Conservation (phyloP, 169 alveolate species). For the Plasmodium chabaudi region DNA sequence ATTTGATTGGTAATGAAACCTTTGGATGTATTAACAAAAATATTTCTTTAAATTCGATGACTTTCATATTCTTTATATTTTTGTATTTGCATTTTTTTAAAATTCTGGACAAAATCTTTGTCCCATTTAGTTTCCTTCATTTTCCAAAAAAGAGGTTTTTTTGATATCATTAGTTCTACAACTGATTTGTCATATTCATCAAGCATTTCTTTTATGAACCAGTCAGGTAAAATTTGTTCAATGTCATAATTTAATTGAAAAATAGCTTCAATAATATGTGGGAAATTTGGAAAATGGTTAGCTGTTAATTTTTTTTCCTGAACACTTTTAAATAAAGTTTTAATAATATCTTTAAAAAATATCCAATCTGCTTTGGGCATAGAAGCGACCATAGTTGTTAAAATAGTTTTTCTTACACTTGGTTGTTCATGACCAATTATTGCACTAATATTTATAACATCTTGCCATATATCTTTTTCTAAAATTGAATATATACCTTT, state of each 20-base stretch:
- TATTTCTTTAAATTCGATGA: neutral
- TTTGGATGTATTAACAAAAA: too few relatives aligned
- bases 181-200: slow-evolving; percentile 73
- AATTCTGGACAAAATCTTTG: slow-evolving; percentile 35
- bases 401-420: slow-evolving; percentile 75
- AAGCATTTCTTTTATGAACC: slow-evolving; percentile 82
- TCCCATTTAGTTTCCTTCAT: slow-evolving; percentile 77
- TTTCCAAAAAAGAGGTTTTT: slow-evolving; percentile 74
- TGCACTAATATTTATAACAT: slow-evolving; percentile 67
- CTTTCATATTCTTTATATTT: slow-evolving; percentile 44
- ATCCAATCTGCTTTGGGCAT: slow-evolving; percentile 83
- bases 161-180: slow-evolving; percentile 49
- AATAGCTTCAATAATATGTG: slow-evolving; percentile 80
- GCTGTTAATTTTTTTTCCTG: slow-evolving; percentile 62
- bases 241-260: slow-evolving; percentile 78
- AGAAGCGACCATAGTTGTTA: slow-evolving; percentile 77
- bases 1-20: too few relatives aligned
- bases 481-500: slow-evolving; percentile 78
- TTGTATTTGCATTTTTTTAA: slow-evolving; percentile 39
- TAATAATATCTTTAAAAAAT: slow-evolving; percentile 78
- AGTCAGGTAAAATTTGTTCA: slow-evolving; percentile 79
- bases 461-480: slow-evolving; percentile 81
- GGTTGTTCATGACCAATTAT: slow-evolving; percentile 80
- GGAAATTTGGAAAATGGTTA: slow-evolving; percentile 75
- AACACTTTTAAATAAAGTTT: slow-evolving; percentile 69